phyloP scores from a whole-genome alignment of 495 filamentous ascomycete species.

The Glarea lozoyensis region DNA sequence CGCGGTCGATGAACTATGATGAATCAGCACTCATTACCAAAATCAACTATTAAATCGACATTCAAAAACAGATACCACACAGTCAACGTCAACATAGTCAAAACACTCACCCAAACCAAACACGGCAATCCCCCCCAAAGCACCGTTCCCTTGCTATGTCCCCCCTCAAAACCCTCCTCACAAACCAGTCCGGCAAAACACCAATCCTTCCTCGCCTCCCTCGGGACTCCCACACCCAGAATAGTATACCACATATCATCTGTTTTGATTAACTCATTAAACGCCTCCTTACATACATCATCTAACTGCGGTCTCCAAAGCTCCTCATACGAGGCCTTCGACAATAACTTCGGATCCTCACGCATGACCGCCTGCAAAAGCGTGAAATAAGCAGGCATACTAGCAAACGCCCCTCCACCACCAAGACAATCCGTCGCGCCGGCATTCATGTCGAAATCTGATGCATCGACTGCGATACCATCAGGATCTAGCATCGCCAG shows the following conservation, averaged over 20 bases:
- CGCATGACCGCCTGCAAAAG: slow-evolving; percentile 28
- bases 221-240: slow-evolving; percentile 18
- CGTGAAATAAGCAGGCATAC: slow-evolving; percentile 7
- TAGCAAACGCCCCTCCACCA: slow-evolving; percentile 32
- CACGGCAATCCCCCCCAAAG: slow-evolving; percentile 33
- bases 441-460: slow-evolving; percentile 25
- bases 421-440: slow-evolving; percentile 25
- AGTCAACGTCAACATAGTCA: too few species aligned
- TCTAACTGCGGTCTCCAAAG: slow-evolving; percentile 21
- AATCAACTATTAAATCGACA: too few species aligned
- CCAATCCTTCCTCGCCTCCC: slow-evolving; percentile 18
- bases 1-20: slow-evolving; percentile 39
- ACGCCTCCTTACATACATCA: background rate
- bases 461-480: slow-evolving; percentile 7
- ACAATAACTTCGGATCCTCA: slow-evolving; percentile 37
- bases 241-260: too few species aligned
- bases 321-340: slow-evolving; percentile 35
- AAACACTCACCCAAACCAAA: too few species aligned
- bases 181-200: slow-evolving; percentile 26
- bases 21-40: slow-evolving; percentile 27
- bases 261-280: too few species aligned
- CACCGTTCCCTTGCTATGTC: slow-evolving; percentile 22
- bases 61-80: too few species aligned
- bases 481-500: slow-evolving; percentile 20
- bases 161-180: slow-evolving; percentile 25